phyloP scores from a whole-genome alignment of 345 rosid genomes.

The Atalantia buxifolia region DNA sequence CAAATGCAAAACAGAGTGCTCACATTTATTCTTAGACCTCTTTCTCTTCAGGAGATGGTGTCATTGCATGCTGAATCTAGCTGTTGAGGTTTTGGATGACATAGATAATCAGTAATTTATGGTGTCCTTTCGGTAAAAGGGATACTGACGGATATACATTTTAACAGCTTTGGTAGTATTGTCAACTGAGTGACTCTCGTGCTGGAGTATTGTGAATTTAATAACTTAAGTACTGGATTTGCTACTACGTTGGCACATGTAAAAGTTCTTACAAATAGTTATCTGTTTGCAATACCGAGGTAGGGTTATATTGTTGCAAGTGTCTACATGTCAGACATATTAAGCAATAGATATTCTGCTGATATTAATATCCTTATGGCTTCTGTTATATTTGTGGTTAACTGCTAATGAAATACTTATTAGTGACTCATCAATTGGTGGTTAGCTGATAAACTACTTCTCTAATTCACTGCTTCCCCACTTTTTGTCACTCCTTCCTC shows the following conservation, averaged over 20 bases:
- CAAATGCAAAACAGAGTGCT: neutral
- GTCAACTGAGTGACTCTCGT: neutral
- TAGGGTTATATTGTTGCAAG: neutral
- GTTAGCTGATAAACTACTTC: neutral
- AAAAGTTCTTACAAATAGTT: neutral
- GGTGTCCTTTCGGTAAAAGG: neutral
- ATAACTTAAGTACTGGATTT: too few relatives aligned
- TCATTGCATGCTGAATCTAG: neutral
- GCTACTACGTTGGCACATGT: neutral
- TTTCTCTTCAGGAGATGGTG: neutral
- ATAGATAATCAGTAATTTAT: neutral
- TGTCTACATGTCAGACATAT: neutral
- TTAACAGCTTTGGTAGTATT: too few relatives aligned
- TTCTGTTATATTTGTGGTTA: neutral
- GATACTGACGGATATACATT: neutral
- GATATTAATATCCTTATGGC: neutral
- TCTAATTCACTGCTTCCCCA: neutral
- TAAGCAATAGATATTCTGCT: neutral
- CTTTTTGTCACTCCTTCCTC: neutral
- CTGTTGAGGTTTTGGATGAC: neutral
- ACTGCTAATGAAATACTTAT: neutral
- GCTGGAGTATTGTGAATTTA: neutral
- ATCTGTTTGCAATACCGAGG: neutral
- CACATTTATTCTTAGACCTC: neutral
- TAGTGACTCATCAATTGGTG: neutral